Base-by-base conservation (phyloP, 2,329 filamentous ascomycete species). In the Proliferodiscus dingleyae region DNA sequence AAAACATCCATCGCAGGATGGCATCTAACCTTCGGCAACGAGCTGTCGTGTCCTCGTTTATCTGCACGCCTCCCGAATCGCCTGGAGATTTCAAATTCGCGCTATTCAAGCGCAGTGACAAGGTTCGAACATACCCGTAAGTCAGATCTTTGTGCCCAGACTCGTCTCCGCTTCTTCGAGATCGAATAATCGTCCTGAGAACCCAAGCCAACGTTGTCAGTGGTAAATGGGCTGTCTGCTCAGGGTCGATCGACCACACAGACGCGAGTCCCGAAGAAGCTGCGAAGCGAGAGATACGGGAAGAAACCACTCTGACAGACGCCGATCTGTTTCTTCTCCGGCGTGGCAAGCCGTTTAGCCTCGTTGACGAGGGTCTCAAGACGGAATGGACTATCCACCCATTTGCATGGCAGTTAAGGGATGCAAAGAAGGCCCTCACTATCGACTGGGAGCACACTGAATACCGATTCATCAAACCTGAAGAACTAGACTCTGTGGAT, bases 361-460 rank as follows among this genome's bases (percentile, higher is more conserved):
- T 85, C 50, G 55, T 58, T 4, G 81, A 85, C 53, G 57, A 68
- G 3, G 66, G 66, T 0, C 63, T 81, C 11, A 68, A 71, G 16
- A 73, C 78, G 19, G 68, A 76, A 57, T 85, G 81, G 81, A 79
- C 70, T 5, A 71, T 85, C 38, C 70, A 81, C 49, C 79, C 81
- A 0, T 85, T 85, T 53, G 74, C 71, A 0, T 85, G 77, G 59
- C 63, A 70, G 6, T 66, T 83, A 21, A 73, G 66, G 39, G 53
- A 66, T 6, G 51, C 61, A 5, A 41, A 54, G 0, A 58, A 68
- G 9, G 67, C 66, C 5, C 78, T 85, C 45, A 58, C 61, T 2
- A 70, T 78, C 22, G 75, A 85, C 58, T 81, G 77, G 76, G 81
- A 85, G 61, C 80, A 85, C 53, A 71, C 78, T 2, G 68, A 81